These are phyloP conservation scores for Thermomucor indicae-seudaticae DNA, from an alignment of 371 early-diverging fungal species.

Conservation along the genomic window DNA sequence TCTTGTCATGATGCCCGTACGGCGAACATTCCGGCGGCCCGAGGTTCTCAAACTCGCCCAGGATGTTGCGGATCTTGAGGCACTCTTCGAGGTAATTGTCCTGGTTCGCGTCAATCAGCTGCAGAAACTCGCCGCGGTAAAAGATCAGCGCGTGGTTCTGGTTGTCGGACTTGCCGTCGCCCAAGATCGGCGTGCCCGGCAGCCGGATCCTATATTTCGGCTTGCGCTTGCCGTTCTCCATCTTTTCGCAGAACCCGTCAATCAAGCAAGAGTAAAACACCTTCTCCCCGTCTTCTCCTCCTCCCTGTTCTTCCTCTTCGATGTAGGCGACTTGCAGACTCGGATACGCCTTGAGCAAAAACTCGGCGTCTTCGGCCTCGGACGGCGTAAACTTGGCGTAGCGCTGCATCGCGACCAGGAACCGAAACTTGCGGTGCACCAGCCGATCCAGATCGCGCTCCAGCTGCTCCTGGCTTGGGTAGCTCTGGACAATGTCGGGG, in stretches of 20 bases:
- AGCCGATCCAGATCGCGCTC: constrained; percentile 68
- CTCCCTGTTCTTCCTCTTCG: constrained; percentile 61
- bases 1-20: constrained; percentile 53
- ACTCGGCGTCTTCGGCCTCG: constrained; percentile 77
- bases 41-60: constrained; percentile 84
- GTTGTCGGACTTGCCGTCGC: constrained; percentile 91
- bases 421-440: constrained; percentile 76
- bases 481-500: constrained; percentile 65
- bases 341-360: constrained; percentile 75
- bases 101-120: constrained; percentile 90
- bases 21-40: constrained; percentile 63
- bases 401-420: constrained; percentile 89
- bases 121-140: constrained; percentile 81
- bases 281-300: constrained; percentile 49
- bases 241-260: constrained; percentile 66
- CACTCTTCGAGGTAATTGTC: constrained; percentile 90
- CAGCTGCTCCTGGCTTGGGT: constrained; percentile 60
- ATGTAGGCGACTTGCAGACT: constrained; percentile 81
- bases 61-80: constrained; percentile 81
- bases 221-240: constrained; percentile 64
- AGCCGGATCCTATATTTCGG: constrained; percentile 75
- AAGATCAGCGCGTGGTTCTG: constrained; percentile 87
- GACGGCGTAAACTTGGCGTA: constrained; percentile 70
- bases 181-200: constrained; percentile 86
- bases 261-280: constrained; percentile 70